Percentiles rank a stretch among this genome's conserved stretches.
Evolutionary conservation across 75 land plant genomes (phyloP).

Genomic region (Larix kaempferi): DNA sequence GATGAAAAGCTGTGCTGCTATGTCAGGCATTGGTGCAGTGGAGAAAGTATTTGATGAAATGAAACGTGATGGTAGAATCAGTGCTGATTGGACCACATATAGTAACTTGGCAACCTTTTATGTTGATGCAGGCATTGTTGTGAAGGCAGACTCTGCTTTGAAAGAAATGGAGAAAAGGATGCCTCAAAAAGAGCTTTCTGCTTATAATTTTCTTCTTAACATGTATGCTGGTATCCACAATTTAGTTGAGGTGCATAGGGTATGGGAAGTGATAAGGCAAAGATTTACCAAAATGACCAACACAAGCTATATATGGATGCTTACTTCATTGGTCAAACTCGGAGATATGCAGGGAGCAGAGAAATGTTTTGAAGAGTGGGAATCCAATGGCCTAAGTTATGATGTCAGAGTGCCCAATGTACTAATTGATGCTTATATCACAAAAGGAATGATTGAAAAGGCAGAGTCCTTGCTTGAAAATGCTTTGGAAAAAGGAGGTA

Average conservation of each 20-base stretch:
- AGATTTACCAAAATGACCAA: conserved; percentile 17
- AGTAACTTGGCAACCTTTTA: conserved; percentile 40
- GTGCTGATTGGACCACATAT: conserved; percentile 30
- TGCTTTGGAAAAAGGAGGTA: conserved; percentile 15
- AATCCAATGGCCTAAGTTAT: conserved; percentile 18
- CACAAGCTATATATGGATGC: conserved; percentile 40
- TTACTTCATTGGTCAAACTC: conserved; percentile 45
- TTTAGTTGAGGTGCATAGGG: conserved; percentile 24
- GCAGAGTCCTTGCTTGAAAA: conserved; percentile 25
- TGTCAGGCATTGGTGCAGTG: conserved; percentile 33
- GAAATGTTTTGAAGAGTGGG: conserved; percentile 37
- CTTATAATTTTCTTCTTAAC: conserved; percentile 37
- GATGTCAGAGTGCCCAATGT: conserved; percentile 37
- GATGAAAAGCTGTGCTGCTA: conserved; percentile 37
- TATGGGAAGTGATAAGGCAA: conserved; percentile 30
- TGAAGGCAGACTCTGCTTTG: conserved; percentile 46
- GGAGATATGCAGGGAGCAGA: conserved; percentile 30
- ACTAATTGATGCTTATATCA: conserved; percentile 28
- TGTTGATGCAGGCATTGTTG: conserved; percentile 26
- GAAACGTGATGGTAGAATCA: conserved; percentile 9
- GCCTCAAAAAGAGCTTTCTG: conserved; percentile 8
- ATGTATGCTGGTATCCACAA: conserved; percentile 32
- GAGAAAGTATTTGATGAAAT: conserved; percentile 40
- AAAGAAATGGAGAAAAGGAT: conserved; percentile 32
- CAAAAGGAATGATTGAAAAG: conserved; percentile 29